Conservation (phyloP, 2,329 filamentous ascomycete genomes). For the Pyrenochaeta sp. region DNA sequence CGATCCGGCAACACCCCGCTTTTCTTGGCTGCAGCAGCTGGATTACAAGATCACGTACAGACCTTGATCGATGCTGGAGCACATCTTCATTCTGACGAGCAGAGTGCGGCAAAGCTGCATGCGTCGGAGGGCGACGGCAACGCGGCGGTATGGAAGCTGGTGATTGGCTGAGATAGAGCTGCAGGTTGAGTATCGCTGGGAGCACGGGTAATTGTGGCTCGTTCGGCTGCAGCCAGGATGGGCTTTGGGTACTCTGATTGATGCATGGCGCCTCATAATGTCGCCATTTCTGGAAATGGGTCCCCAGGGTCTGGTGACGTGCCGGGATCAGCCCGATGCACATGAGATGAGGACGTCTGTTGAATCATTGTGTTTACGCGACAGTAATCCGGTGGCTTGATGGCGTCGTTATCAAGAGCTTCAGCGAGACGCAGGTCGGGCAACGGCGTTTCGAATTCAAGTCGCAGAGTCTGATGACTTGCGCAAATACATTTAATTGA, state of each 20-base stretch:
- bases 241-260: conserved; percentile 21
- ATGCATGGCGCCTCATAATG: conserved; percentile 27
- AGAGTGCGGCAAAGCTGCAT: conserved; percentile 59
- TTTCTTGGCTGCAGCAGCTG: conserved; percentile 65
- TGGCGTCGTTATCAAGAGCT: conserved; percentile 19
- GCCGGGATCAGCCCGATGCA: conserved; percentile 27
- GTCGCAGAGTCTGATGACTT: conserved; percentile 3
- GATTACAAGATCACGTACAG: conserved; percentile 61
- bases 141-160: conserved; percentile 39
- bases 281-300: conserved; percentile 33
- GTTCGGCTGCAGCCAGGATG: conserved; percentile 27
- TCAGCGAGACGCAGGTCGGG: too few relatives aligned
- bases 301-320: conserved; percentile 36
- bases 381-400: conserved; percentile 24
- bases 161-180: conserved; percentile 38
- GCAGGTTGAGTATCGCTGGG: conserved; percentile 20
- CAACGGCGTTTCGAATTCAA: background rate
- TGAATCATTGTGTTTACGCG: conserved; percentile 31
- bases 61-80: conserved; percentile 64
- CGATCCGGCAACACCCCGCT: conserved; percentile 65
- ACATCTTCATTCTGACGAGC: conserved; percentile 66
- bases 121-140: conserved; percentile 43
- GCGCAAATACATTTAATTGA: too few relatives aligned
- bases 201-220: conserved; percentile 39
- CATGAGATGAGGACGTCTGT: too few relatives aligned